These are phyloP conservation scores for Castanospermum australe DNA, from an alignment of 306 rosid genomes.

Conservation along the genomic window DNA sequence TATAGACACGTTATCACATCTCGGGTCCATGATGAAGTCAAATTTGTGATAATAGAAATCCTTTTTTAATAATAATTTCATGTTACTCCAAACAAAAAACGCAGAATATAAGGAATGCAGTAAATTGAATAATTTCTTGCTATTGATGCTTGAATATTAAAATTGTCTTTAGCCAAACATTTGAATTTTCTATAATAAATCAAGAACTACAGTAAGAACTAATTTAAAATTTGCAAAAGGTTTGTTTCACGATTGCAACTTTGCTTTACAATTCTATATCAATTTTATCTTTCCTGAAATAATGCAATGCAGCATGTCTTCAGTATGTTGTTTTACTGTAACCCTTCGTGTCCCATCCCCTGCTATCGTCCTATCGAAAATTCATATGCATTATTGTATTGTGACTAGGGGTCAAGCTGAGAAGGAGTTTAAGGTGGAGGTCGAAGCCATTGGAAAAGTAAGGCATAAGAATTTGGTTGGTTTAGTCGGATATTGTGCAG, in stretches of 20 bases:
- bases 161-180: neutral
- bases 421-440: conserved; percentile 95
- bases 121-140: neutral
- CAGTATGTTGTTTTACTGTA: neutral
- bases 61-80: neutral
- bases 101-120: neutral
- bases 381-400: conserved; percentile 9
- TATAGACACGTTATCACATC: too few relatives aligned
- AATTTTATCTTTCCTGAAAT: neutral
- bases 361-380: neutral
- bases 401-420: conserved; percentile 88
- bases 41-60: too few relatives aligned
- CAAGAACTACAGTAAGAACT: neutral
- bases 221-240: neutral
- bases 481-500: conserved; percentile 89
- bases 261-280: neutral
- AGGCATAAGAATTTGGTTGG: conserved; percentile 96
- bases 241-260: neutral
- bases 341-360: neutral
- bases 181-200: neutral
- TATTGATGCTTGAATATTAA: neutral
- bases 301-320: neutral
- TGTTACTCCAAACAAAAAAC: neutral
- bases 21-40: too few relatives aligned
- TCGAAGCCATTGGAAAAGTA: conserved; percentile 98